Evolutionary conservation across 2,329 filamentous ascomycete genomes (phyloP).

Genomic region (Periconia macrospinosa): DNA sequence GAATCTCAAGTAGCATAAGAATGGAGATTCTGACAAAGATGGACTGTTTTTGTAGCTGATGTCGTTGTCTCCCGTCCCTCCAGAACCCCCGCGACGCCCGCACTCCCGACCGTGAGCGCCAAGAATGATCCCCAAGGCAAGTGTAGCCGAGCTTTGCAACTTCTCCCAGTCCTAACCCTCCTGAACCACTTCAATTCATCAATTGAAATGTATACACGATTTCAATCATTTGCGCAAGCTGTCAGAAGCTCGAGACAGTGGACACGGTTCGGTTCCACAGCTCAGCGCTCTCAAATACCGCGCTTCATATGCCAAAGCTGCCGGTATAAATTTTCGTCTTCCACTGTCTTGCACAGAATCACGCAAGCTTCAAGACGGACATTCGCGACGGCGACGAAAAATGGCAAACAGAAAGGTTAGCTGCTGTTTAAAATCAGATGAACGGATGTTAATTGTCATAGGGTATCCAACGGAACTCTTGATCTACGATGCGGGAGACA

Average conservation of each 20-base stretch:
- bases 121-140: constrained; percentile 18
- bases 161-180: constrained; percentile 11
- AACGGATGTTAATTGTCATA: not conserved
- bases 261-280: not conserved
- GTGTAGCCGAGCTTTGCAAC: constrained; percentile 19
- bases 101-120: constrained; percentile 8
- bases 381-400: constrained; percentile 16
- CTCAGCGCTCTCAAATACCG: constrained; percentile 7
- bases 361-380: constrained; percentile 13
- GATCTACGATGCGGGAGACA: constrained; percentile 43
- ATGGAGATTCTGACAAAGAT: too few relatives aligned
- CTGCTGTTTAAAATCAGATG: not conserved
- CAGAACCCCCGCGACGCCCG: too few relatives aligned
- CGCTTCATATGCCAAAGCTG: constrained; percentile 30
- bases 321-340: constrained; percentile 34
- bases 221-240: constrained; percentile 21
- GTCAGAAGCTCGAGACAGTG: constrained; percentile 19
- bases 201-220: constrained; percentile 30
- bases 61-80: not conserved
- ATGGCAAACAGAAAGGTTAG: constrained; percentile 27
- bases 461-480: constrained; percentile 32
- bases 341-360: constrained; percentile 22
- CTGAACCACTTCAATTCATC: constrained; percentile 5
- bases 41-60: too few relatives aligned
- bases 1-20: too few relatives aligned